A percentile compares a stretch with the other conserved stretches of the same genome.
These are phyloP conservation scores for Penicillium sp. DNA, from an alignment of 2,329 filamentous ascomycete genomes.

Conservation along the genomic window DNA sequence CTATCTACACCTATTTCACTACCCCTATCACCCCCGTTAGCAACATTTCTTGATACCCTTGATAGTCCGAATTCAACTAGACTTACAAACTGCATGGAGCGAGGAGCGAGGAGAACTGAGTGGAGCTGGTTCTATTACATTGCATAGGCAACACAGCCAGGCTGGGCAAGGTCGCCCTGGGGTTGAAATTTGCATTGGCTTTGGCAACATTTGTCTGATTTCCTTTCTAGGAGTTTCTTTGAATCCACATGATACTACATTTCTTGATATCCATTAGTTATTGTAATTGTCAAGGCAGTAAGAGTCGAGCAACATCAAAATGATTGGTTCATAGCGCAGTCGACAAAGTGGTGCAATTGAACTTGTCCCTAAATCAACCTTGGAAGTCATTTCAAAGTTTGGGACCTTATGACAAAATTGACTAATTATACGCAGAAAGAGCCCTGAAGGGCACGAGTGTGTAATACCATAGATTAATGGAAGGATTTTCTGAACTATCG, in stretches of 20 bases:
- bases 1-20: neutral
- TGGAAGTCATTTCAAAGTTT: neutral
- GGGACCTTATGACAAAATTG: neutral
- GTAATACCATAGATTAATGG: slow-evolving; percentile 25
- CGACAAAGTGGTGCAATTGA: neutral
- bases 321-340: no score
- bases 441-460: slow-evolving; percentile 2
- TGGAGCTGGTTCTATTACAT: neutral
- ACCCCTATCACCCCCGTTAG: neutral
- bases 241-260: neutral
- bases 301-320: neutral
- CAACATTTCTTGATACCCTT: slow-evolving; percentile 12
- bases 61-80: neutral
- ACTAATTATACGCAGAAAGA: neutral
- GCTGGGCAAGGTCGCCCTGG: neutral
- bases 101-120: neutral
- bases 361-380: neutral
- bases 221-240: neutral
- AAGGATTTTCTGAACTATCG: slow-evolving; percentile 21
- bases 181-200: neutral
- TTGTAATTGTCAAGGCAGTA: no score
- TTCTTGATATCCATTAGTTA: neutral
- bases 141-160: neutral
- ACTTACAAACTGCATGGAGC: slow-evolving; percentile 4
- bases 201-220: neutral